Conservation (phyloP, 75 land plant species). For the Ceratopteris richardii region DNA sequence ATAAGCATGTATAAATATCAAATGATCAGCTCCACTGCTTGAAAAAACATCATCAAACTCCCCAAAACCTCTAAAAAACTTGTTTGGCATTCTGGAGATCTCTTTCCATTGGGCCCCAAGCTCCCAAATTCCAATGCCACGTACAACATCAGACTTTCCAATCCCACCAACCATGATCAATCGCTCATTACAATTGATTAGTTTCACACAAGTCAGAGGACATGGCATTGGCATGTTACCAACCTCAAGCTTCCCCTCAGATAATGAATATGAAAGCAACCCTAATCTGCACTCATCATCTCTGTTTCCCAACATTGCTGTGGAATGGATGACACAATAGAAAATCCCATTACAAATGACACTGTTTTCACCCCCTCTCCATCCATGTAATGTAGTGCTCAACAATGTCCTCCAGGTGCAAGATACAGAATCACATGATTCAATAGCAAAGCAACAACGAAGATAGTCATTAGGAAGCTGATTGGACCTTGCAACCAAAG, state of each 20-base stretch:
- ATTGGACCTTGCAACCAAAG: conserved; percentile 52
- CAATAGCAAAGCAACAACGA: conserved; percentile 68
- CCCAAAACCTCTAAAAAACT: conserved; percentile 69
- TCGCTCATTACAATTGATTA: conserved; percentile 66
- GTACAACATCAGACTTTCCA: conserved; percentile 65
- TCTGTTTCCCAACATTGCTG: conserved; percentile 28
- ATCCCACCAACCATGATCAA: conserved; percentile 88
- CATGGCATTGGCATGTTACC: conserved; percentile 51
- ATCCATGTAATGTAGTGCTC: conserved; percentile 53
- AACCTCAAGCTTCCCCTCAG: conserved; percentile 22
- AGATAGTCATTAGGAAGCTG: conserved; percentile 62
- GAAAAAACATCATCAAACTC: conserved; percentile 85
- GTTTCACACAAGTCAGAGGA: conserved; percentile 56
- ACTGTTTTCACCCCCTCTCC: conserved; percentile 78
- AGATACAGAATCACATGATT: conserved; percentile 44
- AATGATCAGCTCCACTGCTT: conserved; percentile 62
- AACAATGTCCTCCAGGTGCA: conserved; percentile 34
- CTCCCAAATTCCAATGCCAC: conserved; percentile 78
- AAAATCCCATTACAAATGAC: conserved; percentile 63
- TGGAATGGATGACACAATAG: conserved; percentile 60
- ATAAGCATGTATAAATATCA: conserved; percentile 76
- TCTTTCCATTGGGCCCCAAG: conserved; percentile 60
- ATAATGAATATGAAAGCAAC: conserved; percentile 43
- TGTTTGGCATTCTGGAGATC: conserved; percentile 66
- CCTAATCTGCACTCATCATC: conserved; percentile 43